Evolutionary conservation across 768 basidiomycete genomes (phyloP).

Genomic region (Mycena olivaceomarginata): DNA sequence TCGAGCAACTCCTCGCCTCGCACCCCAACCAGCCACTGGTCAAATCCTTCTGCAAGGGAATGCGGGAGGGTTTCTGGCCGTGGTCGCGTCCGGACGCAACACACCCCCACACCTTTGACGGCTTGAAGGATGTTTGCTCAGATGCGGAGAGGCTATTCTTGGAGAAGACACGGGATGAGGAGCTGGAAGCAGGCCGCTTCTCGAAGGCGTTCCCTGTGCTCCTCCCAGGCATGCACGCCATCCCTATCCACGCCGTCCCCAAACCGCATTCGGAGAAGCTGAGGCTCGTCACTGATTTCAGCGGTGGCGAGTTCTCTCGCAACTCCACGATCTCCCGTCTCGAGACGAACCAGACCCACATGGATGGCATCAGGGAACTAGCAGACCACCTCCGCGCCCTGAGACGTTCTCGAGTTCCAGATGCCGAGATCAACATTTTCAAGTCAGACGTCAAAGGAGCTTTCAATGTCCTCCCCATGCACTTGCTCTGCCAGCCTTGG

Average conservation of each 20-base stretch:
- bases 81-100: not conserved
- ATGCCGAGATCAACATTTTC: slow-evolving; percentile 44
- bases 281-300: slow-evolving; percentile 61
- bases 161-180: slow-evolving; percentile 43
- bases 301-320: slow-evolving; percentile 49
- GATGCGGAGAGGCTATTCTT: slow-evolving; percentile 43
- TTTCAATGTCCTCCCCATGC: slow-evolving; percentile 58
- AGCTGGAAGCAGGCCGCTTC: slow-evolving; percentile 39
- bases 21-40: slow-evolving; percentile 63
- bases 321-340: slow-evolving; percentile 50
- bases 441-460: slow-evolving; percentile 63
- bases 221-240: slow-evolving; percentile 57
- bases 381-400: slow-evolving; percentile 26
- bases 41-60: slow-evolving; percentile 44
- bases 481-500: slow-evolving; percentile 63
- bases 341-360: slow-evolving; percentile 20
- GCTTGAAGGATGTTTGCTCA: not conserved
- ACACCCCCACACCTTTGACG: not conserved
- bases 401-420: not conserved
- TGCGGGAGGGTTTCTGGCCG: not conserved
- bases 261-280: slow-evolving; percentile 54
- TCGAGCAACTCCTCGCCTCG: slow-evolving; percentile 44
- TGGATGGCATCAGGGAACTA: slow-evolving; percentile 46
- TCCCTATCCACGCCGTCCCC: slow-evolving; percentile 58
- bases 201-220: slow-evolving; percentile 50